Evolutionary conservation across 345 rosid species (phyloP), one percentile per base, ranked within the genome.

Genomic region (Boechera divaricarpa): DNA sequence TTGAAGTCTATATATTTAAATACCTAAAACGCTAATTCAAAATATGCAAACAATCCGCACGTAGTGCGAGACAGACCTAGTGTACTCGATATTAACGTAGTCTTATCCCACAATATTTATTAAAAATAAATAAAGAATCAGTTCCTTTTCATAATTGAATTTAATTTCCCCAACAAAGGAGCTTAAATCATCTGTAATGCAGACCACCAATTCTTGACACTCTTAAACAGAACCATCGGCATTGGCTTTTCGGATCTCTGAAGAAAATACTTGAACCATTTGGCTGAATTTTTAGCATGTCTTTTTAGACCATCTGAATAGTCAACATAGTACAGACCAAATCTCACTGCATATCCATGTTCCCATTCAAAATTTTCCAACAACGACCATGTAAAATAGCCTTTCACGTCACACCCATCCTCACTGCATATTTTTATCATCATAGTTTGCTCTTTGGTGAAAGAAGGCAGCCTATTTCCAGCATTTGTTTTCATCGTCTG

Each of bases 341-440:
- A 90, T 53, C 88, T 81, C 21, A 66, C 3, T 2, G 11, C 5
- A 64, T 61, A 86, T 1, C 90, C 89, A 21, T 70, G 70, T 10
- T 13, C 62, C 88, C 90, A 90, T 67, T 90, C 90, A 39, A 88
- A 85, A 35, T 86, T 82, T 80, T 90, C 92, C 54, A 88, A 69
- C 18, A 85, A 55, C 60, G 81, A 83, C 89, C 90, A 90, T 57
- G 76, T 63, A 6, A 84, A 39, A 74, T 87, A 90, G 6, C 92
- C 92, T 78, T 77, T 80, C 3, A 87, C 88, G 5, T 86, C 79
- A 73, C 78, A 87, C 2, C 87, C 88, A 53, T 77, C 81, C 10
- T 48, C 77, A 63, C 81, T 78, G 63, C 54, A 75, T 65, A 55
- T 45, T 8, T 48, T 60, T 0, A 72, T 0, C 21, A 33, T 47